Conservation (phyloP, 2,329 filamentous ascomycete species). For the Leptodontidium sp. region DNA sequence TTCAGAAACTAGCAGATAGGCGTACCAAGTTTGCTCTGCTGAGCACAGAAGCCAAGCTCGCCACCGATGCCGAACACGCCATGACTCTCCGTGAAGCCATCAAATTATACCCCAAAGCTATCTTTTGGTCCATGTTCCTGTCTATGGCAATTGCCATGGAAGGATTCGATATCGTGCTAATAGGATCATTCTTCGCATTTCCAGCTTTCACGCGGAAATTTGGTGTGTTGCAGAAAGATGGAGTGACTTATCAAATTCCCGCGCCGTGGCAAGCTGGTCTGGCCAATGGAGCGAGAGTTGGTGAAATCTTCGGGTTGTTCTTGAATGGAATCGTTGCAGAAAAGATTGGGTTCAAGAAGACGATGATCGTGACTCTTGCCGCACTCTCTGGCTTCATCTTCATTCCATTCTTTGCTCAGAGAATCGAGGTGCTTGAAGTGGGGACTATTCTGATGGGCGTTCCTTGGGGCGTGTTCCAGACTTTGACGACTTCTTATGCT, state of each 20-base stretch:
- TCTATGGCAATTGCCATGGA: background rate
- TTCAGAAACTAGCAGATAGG: background rate
- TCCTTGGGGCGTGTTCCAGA: slow-evolving; percentile 56
- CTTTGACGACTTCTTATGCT: slow-evolving; percentile 45
- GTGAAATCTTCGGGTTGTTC: slow-evolving; percentile 55
- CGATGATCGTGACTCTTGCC: slow-evolving; percentile 54
- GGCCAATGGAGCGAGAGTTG: slow-evolving; percentile 43
- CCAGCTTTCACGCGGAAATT: slow-evolving; percentile 46
- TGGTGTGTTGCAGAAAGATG: slow-evolving; percentile 40
- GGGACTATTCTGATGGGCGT: slow-evolving; percentile 56
- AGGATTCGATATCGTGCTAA: slow-evolving; percentile 3
- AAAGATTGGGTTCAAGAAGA: slow-evolving; percentile 53
- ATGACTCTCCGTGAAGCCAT: slow-evolving; percentile 5
- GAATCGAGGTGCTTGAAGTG: slow-evolving; percentile 53
- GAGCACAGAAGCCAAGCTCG: slow-evolving; percentile 4
- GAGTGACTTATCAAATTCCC: slow-evolving; percentile 44
- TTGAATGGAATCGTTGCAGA: slow-evolving; percentile 57
- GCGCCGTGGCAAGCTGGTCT: slow-evolving; percentile 47
- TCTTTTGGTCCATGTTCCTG: slow-evolving; percentile 4
- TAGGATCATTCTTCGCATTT: slow-evolving; percentile 48
- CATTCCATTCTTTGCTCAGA: slow-evolving; percentile 58
- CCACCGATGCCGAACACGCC: slow-evolving; percentile 5
- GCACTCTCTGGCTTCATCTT: slow-evolving; percentile 55
- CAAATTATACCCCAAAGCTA: slow-evolving; percentile 5
- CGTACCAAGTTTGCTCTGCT: background rate